Base-by-base conservation (phyloP, 2,329 filamentous ascomycete genomes). In the Penicillium oxalicum region DNA sequence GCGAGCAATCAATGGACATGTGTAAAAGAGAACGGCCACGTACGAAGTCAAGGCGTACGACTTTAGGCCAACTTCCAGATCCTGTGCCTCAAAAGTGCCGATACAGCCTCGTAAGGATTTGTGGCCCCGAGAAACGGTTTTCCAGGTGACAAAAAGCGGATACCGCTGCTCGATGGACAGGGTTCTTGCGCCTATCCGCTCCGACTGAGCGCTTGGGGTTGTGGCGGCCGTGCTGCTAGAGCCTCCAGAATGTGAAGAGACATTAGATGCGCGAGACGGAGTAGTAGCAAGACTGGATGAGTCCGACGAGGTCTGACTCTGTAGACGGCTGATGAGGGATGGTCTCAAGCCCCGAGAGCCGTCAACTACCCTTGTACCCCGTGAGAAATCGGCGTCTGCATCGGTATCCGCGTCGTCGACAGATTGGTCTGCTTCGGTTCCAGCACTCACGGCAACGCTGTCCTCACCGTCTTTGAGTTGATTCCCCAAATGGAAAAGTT, bases 141-240 rank as follows among this genome's bases (percentile, higher is more conserved):
- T 95, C 91, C 91, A 97, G 6, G 91, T 95, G 40, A 98, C 88
- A 67, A 97, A 97, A 35, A 97, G 78, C 0, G 91, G 91, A 53
- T 84, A 82, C 37, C 80, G 77, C 49, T 58, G 59, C 9, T 63
- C 59, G 70, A 70, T 58, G 69, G 63, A 52, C 58, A 55, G 61
- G 61, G 51, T 63, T 26, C 51, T 49, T 18, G 43, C 49, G 29
- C 37, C 47, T 9, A 50, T 45, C 8, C 36, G 47, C 34, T 59
- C 59, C 39, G 61, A 71, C 57, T 69, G 64, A 49, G 74, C 63
- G 47, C 70, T 70, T n/a, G 74, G 71, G 5, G 74, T 74, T 42
- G 76, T 74, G 38, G 66, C 59, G 26, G 63, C 65, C 8, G 70
- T 70, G 32, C 69, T 69, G 32, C 56, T 63, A 5, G 73, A 74